Conservation (phyloP, 805 yeast genomes). For the Metschnikowia reukaufii region DNA sequence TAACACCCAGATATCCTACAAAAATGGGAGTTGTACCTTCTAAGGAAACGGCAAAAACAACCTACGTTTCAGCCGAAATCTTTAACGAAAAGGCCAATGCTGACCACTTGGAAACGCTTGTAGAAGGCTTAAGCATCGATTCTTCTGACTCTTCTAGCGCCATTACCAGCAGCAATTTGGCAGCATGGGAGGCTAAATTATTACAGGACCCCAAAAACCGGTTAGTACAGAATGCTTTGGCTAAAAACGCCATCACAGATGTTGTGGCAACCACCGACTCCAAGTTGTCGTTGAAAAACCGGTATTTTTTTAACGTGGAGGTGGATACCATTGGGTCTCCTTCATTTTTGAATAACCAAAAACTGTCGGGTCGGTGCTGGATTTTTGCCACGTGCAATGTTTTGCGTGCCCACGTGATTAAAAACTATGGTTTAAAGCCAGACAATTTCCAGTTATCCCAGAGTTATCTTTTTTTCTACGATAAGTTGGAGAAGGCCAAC, state of each 20-base stretch:
- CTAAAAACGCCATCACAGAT: slow-evolving; percentile 45
- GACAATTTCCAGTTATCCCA: slow-evolving; percentile 72
- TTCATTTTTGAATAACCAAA: slow-evolving; percentile 53
- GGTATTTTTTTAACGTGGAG: slow-evolving; percentile 37
- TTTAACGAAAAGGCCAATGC: slow-evolving; percentile 5
- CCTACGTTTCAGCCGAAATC: background rate
- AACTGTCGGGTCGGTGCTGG: slow-evolving; percentile 84
- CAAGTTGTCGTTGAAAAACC: slow-evolving; percentile 22
- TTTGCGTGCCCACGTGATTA: slow-evolving; percentile 61
- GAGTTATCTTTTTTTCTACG: slow-evolving; percentile 77
- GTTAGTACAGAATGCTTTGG: slow-evolving; percentile 55
- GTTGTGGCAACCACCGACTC: slow-evolving; percentile 39
- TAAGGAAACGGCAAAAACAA: background rate
- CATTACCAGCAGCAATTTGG: slow-evolving; percentile 24
- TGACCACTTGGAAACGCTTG: slow-evolving; percentile 1
- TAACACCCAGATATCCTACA: background rate
- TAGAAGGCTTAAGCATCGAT: slow-evolving; percentile 7
- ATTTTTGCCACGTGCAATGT: slow-evolving; percentile 80
- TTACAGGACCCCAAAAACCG: slow-evolving; percentile 48
- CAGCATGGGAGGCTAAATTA: slow-evolving; percentile 48
- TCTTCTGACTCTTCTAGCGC: slow-evolving; percentile 3
- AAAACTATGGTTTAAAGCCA: slow-evolving; percentile 53
- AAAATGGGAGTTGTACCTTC: slow-evolving; percentile 4
- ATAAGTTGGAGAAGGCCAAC: slow-evolving; percentile 82
- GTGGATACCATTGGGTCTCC: slow-evolving; percentile 40